A percentile compares a stretch with the other conserved stretches of the same genome.
Conservation (phyloP, 495 filamentous ascomycete species). For the Aspergillus leporis region DNA sequence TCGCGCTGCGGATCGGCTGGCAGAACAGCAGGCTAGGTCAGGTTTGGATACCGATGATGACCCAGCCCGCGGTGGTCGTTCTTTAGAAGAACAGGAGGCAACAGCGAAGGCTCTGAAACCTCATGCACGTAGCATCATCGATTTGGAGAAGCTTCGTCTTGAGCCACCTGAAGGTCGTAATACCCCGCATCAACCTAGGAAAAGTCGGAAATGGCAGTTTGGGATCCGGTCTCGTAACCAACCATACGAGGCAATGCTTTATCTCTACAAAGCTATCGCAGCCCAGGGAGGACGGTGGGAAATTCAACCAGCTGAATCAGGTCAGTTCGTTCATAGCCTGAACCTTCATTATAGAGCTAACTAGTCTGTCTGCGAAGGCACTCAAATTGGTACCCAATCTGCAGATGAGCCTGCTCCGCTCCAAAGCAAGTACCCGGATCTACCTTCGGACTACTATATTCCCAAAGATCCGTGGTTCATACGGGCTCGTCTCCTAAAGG, state of each 20-base stretch:
- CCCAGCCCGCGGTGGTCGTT: conserved; percentile 45
- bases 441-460: conserved; percentile 65
- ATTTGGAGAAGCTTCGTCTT: conserved; percentile 54
- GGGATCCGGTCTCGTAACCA: conserved; percentile 92
- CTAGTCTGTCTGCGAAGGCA: conserved; percentile 17
- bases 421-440: conserved; percentile 49
- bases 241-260: conserved; percentile 88
- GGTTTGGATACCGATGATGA: conserved; percentile 45
- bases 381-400: conserved; percentile 30
- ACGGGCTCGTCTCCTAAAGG: conserved; percentile 79
- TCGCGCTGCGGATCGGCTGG: conserved; percentile 27
- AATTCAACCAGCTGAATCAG: conserved; percentile 45
- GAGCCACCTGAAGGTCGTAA: conserved; percentile 69
- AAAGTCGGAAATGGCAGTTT: conserved; percentile 91
- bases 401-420: conserved; percentile 36
- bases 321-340: conserved; percentile 19
- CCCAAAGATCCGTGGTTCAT: conserved; percentile 97
- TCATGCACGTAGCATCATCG: conserved; percentile 65
- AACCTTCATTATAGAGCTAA: background rate
- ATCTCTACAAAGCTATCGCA: conserved; percentile 85
- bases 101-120: conserved; percentile 76
- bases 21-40: conserved; percentile 31
- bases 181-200: conserved; percentile 59
- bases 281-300: conserved; percentile 89
- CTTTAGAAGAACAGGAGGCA: conserved; percentile 73